Evolutionary conservation across 305 asterid species (phyloP).

Genomic region (Lippia alba): DNA sequence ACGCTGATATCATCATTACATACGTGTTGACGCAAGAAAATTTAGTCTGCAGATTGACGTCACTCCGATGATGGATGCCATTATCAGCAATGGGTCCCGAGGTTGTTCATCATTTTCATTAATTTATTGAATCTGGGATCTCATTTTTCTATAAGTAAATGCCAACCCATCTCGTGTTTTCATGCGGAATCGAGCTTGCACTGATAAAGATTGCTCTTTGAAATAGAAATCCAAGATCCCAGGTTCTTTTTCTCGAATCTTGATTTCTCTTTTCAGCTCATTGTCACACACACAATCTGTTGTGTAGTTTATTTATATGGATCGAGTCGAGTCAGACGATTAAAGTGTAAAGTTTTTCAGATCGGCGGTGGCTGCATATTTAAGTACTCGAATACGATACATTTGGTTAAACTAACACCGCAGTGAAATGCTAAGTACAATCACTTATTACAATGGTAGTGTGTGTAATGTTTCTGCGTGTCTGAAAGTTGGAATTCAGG

Average conservation of each 20-base stretch:
- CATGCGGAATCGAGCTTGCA: background rate
- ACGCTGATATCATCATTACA: background rate
- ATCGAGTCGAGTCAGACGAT: no score
- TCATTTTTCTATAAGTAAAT: background rate
- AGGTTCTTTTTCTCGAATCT: background rate
- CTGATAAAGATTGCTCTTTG: background rate
- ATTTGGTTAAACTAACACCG: no score
- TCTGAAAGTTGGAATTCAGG: background rate
- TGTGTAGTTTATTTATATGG: no score
- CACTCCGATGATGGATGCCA: background rate
- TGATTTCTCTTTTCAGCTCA: background rate
- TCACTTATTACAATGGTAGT: background rate
- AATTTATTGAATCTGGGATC: no score
- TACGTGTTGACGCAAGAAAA: background rate
- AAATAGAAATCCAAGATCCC: background rate
- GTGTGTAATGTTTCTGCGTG: background rate
- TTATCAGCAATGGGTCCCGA: no score
- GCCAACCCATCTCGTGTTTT: background rate
- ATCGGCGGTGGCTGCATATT: no score
- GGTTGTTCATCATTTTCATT: no score
- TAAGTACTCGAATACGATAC: no score
- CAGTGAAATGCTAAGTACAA: no score
- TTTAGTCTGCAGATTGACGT: background rate
- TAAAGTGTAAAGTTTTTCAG: no score
- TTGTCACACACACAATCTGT: background rate